Evolutionary conservation across 2,329 filamentous ascomycete genomes (phyloP).

Genomic region (Coleophoma eucalyptorum): DNA sequence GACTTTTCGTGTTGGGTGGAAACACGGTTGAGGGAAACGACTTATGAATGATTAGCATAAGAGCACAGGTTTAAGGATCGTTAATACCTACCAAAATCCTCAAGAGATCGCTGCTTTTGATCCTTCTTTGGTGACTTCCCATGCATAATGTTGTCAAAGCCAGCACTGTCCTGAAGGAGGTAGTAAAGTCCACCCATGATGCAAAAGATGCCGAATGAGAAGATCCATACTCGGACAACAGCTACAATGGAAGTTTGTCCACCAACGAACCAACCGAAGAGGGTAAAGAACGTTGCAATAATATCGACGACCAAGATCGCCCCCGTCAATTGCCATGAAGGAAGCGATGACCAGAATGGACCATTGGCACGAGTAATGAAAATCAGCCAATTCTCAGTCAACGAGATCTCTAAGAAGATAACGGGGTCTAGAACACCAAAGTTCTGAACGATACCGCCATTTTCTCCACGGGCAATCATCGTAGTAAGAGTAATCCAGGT

Average conservation of each 20-base stretch:
- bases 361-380: constrained; percentile 94
- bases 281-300: constrained; percentile 78
- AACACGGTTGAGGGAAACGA: constrained; percentile 85
- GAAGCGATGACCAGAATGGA: constrained; percentile 86
- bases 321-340: constrained; percentile 78
- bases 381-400: constrained; percentile 95
- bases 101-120: constrained; percentile 78
- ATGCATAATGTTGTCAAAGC: constrained; percentile 92
- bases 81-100: constrained; percentile 76
- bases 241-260: constrained; percentile 73
- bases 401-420: constrained; percentile 83
- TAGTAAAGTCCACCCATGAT: constrained; percentile 74
- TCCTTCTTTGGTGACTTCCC: constrained; percentile 79
- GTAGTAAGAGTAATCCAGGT: constrained; percentile 89
- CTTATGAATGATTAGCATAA: constrained; percentile 51
- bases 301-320: constrained; percentile 81
- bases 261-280: constrained; percentile 79
- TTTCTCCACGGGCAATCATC: constrained; percentile 63
- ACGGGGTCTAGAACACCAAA: constrained; percentile 78
- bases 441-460: constrained; percentile 87
- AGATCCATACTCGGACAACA: constrained; percentile 86
- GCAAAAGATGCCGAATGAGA: constrained; percentile 86
- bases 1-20: constrained; percentile 91
- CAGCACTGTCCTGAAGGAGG: constrained; percentile 74
- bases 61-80: neutral